Base-by-base conservation (phyloP, 2,329 filamentous ascomycete genomes). In the Microdochium trichocladiopsis region DNA sequence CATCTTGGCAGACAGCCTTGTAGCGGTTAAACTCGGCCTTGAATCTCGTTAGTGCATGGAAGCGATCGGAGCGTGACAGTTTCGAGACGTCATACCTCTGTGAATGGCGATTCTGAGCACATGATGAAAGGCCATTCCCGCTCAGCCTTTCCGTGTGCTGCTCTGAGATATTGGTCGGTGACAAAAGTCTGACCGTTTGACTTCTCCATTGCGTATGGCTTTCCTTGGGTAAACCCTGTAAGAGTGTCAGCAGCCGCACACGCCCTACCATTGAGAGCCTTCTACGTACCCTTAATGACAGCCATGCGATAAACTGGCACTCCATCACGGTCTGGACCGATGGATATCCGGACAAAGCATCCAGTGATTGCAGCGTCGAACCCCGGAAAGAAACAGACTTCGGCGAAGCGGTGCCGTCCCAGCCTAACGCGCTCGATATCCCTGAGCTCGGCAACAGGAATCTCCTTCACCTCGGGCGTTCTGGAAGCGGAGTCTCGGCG, bases 331-430 rank as follows among this genome's bases (percentile, higher is more conserved):
- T 95, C 87, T 12, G 86, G 79, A 1, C 92, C 93, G 52, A 96
- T 82, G 56, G 86, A 88, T 58, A 97, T 83, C 50, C 94, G 88
- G 36, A 87, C 86, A 66, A 88, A 99, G 68, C 91, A 95, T 50
- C 90, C 90, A 16, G 77, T 83, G 61, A 96, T 88, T 25, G 87
- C 80, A 9, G 87, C 74, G 52, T 95, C 88, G 59, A 99, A 96
- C 3, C 86, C 86, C 11, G 94, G 94, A 60, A 92, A 93, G 73
- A 95, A 96, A 76, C 91, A 96, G 52, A 96, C 87, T 63, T 93
- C 84, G 6, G 88, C 87, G 67, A 99, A 96, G 63, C 91, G 88
- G 59, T 82, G 87, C 56, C 94, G 83, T 49, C 92, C 90, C 53
- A 99, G 81, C 53, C 90, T 84, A 51, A 93, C 83, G 50, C 89